phyloP scores from a whole-genome alignment of 768 basidiomycete genomes.

The Nidula microcarpa region DNA sequence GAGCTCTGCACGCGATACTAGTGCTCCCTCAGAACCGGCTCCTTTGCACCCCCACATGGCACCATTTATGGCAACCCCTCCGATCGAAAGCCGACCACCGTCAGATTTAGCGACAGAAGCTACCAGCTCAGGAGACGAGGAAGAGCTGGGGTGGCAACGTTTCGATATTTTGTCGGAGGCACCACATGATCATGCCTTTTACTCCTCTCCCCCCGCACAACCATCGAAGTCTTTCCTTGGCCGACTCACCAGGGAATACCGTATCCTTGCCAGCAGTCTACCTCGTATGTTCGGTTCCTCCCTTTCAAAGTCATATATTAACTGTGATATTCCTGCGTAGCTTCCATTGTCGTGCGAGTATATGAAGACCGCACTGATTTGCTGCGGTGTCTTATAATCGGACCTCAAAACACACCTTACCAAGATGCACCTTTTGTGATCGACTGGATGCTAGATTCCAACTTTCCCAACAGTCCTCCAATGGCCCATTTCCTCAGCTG shows the following conservation, averaged over 20 bases:
- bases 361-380: constrained; percentile 91
- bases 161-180: constrained; percentile 77
- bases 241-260: constrained; percentile 82
- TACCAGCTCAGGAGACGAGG: constrained; percentile 14
- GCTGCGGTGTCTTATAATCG: constrained; percentile 84
- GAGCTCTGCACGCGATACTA: not conserved
- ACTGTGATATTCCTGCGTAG: constrained; percentile 28
- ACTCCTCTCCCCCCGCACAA: constrained; percentile 52
- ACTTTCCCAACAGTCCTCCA: constrained; percentile 81
- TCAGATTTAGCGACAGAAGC: not conserved
- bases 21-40: not conserved
- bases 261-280: constrained; percentile 70
- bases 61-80: not conserved
- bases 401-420: constrained; percentile 93
- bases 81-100: not conserved
- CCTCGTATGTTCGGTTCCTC: constrained; percentile 56
- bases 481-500: constrained; percentile 89
- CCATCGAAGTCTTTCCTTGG: constrained; percentile 72
- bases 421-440: constrained; percentile 94
- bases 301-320: too few species aligned
- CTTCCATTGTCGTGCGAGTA: constrained; percentile 84
- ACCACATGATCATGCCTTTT: constrained; percentile 82
- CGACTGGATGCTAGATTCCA: constrained; percentile 86
- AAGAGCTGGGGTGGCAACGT: constrained; percentile 63
- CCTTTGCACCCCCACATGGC: not conserved